A percentile compares a stretch with the other conserved stretches of the same genome.
phyloP scores from a whole-genome alignment of 352 stramenopile genomes.

The Elongisporangium undulatum region DNA sequence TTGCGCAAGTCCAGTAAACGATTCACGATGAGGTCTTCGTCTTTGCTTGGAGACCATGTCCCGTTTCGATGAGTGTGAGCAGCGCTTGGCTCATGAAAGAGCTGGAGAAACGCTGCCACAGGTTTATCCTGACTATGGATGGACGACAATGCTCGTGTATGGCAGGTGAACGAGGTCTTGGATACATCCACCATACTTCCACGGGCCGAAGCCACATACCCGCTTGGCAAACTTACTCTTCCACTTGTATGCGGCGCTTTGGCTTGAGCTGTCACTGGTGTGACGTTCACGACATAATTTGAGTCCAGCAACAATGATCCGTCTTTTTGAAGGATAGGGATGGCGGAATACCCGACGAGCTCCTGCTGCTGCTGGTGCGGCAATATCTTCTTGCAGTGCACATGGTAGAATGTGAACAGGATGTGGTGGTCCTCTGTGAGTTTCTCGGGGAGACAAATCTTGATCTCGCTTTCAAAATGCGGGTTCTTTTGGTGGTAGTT shows the following conservation, averaged over 20 bases:
- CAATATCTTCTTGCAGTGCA: conserved; percentile 78
- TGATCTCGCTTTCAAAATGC: conserved; percentile 74
- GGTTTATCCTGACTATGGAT: conserved; percentile 49
- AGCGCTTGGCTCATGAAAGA: conserved; percentile 29
- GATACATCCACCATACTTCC: conserved; percentile 21
- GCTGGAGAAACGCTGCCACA: conserved; percentile 38
- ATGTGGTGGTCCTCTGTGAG: conserved; percentile 50
- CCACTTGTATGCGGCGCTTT: conserved; percentile 13
- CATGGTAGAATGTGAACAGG: conserved; percentile 75
- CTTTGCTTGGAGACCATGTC: neutral
- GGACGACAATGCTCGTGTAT: conserved; percentile 43
- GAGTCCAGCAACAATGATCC: conserved; percentile 48
- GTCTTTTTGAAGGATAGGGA: conserved; percentile 44
- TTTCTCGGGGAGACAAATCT: conserved; percentile 52
- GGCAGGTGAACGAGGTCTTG: conserved; percentile 39
- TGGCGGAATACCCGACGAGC: conserved; percentile 43
- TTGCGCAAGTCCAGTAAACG: conserved; percentile 27
- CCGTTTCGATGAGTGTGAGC: neutral
- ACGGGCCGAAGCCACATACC: conserved; percentile 34
- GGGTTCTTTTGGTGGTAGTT: conserved; percentile 78
- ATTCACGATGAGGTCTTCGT: conserved; percentile 25
- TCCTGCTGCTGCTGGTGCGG: conserved; percentile 57
- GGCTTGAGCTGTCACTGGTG: conserved; percentile 11
- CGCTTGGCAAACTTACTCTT: conserved; percentile 26
- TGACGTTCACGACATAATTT: conserved; percentile 36